Conservation (phyloP, 352 stramenopile genomes). For the Phytopythium mirpurense region DNA sequence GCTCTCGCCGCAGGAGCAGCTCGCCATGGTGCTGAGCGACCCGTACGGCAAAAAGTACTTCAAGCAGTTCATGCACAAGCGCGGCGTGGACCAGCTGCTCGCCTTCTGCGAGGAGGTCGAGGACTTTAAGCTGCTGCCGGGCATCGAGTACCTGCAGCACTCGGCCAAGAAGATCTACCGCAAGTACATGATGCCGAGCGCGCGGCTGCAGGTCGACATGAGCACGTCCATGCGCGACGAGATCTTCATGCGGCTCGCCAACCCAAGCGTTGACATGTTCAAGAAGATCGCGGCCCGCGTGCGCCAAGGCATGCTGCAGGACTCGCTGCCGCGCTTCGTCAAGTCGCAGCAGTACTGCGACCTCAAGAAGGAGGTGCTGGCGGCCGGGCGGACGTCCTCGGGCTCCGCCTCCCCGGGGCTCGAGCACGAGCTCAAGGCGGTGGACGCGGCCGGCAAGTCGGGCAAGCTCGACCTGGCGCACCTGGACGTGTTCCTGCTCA, state of each 20-base stretch:
- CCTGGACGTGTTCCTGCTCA: conserved; percentile 65
- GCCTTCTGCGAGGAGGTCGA: conserved; percentile 74
- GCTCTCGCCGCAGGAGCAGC: conserved; percentile 42
- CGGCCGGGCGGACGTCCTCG: conserved; percentile 15
- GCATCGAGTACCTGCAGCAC: conserved; percentile 82
- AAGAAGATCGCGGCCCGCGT: conserved; percentile 66
- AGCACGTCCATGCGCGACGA: conserved; percentile 75
- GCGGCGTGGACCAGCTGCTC: conserved; percentile 57
- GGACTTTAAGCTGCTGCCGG: conserved; percentile 72
- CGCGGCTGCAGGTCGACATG: conserved; percentile 82
- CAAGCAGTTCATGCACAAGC: conserved; percentile 68
- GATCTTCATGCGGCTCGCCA: conserved; percentile 53
- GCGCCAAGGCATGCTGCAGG: conserved; percentile 68
- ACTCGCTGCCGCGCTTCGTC: conserved; percentile 73
- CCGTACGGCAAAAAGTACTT: conserved; percentile 69
- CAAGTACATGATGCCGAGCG: conserved; percentile 76
- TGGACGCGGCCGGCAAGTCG: conserved; percentile 62
- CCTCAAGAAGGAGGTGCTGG: conserved; percentile 54
- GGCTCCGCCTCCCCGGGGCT: conserved; percentile 11
- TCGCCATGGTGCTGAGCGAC: conserved; percentile 45
- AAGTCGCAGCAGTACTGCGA: conserved; percentile 66
- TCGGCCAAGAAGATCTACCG: conserved; percentile 83
- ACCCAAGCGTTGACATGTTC: conserved; percentile 83
- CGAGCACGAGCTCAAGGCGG: conserved; percentile 39
- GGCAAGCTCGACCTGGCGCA: conserved; percentile 73